phyloP scores from a whole-genome alignment of 164 flowering plant genomes.

The Umbellularia californica region DNA sequence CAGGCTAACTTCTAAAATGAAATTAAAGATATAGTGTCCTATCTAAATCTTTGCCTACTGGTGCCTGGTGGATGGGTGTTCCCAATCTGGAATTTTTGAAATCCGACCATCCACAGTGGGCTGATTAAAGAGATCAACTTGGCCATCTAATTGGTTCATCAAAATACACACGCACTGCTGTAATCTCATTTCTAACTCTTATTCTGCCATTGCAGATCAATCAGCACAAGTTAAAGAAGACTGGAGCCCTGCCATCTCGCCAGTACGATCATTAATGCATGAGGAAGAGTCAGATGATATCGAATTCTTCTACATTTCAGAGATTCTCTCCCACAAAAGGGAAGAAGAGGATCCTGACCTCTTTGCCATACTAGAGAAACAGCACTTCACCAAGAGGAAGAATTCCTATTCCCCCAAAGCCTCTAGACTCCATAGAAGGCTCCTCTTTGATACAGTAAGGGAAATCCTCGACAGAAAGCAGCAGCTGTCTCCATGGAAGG shows the following conservation, averaged over 20 bases:
- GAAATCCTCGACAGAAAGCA: slow-evolving; percentile 56
- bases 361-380: slow-evolving; percentile 53
- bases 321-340: slow-evolving; percentile 34
- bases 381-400: slow-evolving; percentile 33
- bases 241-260: slow-evolving; percentile 19
- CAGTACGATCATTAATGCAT: slow-evolving; percentile 15
- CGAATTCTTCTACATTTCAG: slow-evolving; percentile 63
- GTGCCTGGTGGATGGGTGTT: not conserved
- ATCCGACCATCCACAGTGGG: too few species aligned
- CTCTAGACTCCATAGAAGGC: slow-evolving; percentile 54
- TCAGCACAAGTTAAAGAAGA: slow-evolving; percentile 16
- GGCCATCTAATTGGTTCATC: not conserved
- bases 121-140: too few species aligned
- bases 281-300: slow-evolving; percentile 31
- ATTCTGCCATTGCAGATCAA: slow-evolving; percentile 26
- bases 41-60: not conserved
- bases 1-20: too few species aligned
- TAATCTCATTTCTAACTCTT: too few species aligned
- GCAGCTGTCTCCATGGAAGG: slow-evolving; percentile 62
- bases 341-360: not conserved
- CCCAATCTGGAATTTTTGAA: not conserved
- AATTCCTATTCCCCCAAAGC: slow-evolving; percentile 24
- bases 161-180: not conserved
- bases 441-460: slow-evolving; percentile 56
- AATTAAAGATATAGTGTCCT: too few species aligned